These are phyloP conservation scores for Hebeloma cylindrosporum DNA, from an alignment of 768 basidiomycete genomes.

Conservation along the genomic window DNA sequence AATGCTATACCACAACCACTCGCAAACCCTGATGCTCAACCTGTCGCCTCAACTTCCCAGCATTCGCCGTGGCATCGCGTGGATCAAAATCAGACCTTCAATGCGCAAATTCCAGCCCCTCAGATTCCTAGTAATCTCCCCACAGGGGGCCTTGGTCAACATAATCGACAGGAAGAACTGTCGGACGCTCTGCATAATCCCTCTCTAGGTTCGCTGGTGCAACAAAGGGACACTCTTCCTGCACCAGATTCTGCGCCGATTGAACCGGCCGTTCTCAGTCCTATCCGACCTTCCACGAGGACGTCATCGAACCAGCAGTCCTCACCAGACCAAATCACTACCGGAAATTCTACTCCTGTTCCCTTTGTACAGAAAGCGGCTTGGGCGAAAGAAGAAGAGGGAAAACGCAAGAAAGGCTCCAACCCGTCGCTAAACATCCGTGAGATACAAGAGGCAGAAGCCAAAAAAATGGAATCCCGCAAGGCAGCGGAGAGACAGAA, in stretches of 20 bases:
- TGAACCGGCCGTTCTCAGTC: too few species aligned
- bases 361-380: constrained; percentile 45
- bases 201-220: too few species aligned
- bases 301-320: background rate
- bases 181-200: constrained; percentile 25
- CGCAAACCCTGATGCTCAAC: too few species aligned
- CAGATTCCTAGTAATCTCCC: constrained; percentile 46
- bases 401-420: constrained; percentile 50
- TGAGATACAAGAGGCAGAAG: constrained; percentile 95
- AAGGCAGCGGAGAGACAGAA: constrained; percentile 75
- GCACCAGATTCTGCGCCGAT: too few species aligned
- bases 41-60: background rate
- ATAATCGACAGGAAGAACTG: constrained; percentile 52
- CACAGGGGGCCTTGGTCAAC: constrained; percentile 57
- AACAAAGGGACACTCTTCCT: too few species aligned
- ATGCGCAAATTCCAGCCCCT: background rate
- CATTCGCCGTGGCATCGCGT: constrained; percentile 9
- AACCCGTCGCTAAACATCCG: constrained; percentile 66
- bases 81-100: background rate
- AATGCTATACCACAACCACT: constrained; percentile 1
- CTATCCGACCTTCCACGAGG: constrained; percentile 2
- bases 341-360: constrained; percentile 11
- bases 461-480: constrained; percentile 72
- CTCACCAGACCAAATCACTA: constrained; percentile 1
- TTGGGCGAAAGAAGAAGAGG: constrained; percentile 72